Base-by-base conservation (phyloP, 139 green algal species). In the Chlorella sorokiniana region DNA sequence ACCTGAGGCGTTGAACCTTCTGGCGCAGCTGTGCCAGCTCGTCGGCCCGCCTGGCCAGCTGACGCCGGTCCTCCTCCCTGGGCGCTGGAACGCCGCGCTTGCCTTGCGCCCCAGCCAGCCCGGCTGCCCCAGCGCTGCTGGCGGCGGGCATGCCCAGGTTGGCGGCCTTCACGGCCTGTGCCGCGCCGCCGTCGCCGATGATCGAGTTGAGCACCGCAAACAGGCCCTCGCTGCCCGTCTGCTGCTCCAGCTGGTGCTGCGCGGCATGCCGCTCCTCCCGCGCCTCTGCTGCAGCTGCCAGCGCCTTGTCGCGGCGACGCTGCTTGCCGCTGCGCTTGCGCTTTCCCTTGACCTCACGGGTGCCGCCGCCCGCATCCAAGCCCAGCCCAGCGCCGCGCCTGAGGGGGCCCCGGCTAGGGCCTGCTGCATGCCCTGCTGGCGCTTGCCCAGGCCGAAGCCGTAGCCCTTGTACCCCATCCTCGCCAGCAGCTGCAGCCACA, bases 191-290 rank as follows among this genome's bases (percentile, higher is more conserved):
- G 10, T 84, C 79, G 2, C 69, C 79, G 25, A 79, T 72, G 10
- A 79, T 62, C 7, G 25, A 52, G 54, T 84, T 72, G 1, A 84
- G 52, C 27, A 84, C 52, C 4, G 79, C 79, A 84, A 84, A 84
- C 38, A 84, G 40, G 14, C 79, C 79, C 29, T 56, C 68, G 38
- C 20, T 63, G 48, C 79, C 79, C 1, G 79, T 84, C 29, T 54
- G 9, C 38, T n/a, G 35, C 56, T 84, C 79, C 38, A 84, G 52
- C 54, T 78, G 40, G 1, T 31, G 52, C 54, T 79, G 79, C 27
- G 31, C n/a, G 22, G 35, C 5, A n/a, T n/a, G 52, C 25, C 16
- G n/a, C 23, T 52, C 79, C 33, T 84, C 68, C 22, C 56, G 56
- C 40, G 31, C 31, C 51, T 63, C 79, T 11, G 27, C 41, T 8